Base-by-base conservation (phyloP, 139 green algal species). In the Chlorella sp. region DNA sequence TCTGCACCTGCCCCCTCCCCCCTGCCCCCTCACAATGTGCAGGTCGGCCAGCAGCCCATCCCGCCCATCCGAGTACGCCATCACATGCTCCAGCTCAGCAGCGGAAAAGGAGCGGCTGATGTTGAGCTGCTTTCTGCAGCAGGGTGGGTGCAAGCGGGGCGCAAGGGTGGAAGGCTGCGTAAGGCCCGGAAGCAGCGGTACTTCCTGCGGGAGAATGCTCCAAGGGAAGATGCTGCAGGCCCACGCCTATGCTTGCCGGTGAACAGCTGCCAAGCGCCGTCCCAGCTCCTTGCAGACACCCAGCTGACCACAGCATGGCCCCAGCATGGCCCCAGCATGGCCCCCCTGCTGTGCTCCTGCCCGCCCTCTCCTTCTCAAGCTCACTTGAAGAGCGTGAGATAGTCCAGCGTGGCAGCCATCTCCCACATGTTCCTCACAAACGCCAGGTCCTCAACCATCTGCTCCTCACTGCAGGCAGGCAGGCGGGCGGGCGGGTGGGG, bases 351-450 rank as follows among this genome's bases (percentile, higher is more conserved):
- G 48, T 57, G 9, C 48, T 9, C 5, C 11, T 76, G 68, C 22
- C 28, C 36, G 34, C 28, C 16, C 64, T 9, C 36, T 21, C 16
- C 61, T 1, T 28, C 18, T 5, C n/a, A n/a, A n/a, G 1, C 60
- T 71, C 73, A 83, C 88, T 79, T 87, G 77, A 94, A 94, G 19
- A 89, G 73, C 9, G 64, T 57, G 32, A 94, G 26, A 73, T 93
- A 94, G 86, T 94, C 92, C 34, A 91, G 61, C 7, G 89, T 86
- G 53, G 91, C 75, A 1, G 92, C 92, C 92, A 94, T 92, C 89
- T 94, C 88, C 92, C 92, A 94, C 91, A 94, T 92, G 36, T 15
- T 48, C 71, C 37, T 69, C 4, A 89, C 28, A 71, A 82, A 71
- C 32, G 9, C 42, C 69, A 69, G 40, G 37, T 89, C 85, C 18